Evolutionary conservation across 139 green algal genomes (phyloP).

Genomic region (Coccomyxa sp.): DNA sequence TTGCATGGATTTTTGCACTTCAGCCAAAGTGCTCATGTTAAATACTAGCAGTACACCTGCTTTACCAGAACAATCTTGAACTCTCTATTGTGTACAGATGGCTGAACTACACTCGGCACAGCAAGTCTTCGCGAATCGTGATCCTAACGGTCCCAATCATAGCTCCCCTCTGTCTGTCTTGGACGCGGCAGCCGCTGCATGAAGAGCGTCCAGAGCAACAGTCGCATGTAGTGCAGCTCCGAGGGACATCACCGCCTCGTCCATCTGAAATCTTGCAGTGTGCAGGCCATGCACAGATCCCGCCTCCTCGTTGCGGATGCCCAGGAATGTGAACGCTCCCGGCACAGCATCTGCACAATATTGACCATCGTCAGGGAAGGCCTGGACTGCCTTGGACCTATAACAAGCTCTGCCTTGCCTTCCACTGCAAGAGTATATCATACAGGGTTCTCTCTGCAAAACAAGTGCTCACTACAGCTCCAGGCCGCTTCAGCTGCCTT

Average conservation of each 20-base stretch:
- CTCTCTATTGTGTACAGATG: no score
- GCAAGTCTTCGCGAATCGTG: no score
- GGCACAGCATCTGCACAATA: conserved; percentile 29
- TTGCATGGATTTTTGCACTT: no score
- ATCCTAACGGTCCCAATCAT: no score
- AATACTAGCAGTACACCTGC: no score
- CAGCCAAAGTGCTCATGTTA: no score
- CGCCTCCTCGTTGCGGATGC: conserved; percentile 68
- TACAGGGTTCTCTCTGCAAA: neutral
- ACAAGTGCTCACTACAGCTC: neutral
- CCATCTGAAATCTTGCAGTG: conserved; percentile 68
- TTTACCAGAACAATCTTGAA: no score
- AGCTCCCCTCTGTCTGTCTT: no score
- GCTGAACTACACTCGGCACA: no score
- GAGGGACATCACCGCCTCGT: conserved; percentile 66
- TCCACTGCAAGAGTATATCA: no score
- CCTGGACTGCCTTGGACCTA: neutral
- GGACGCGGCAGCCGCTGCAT: neutral
- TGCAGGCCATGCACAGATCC: conserved; percentile 67
- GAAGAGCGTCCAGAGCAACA: conserved; percentile 53
- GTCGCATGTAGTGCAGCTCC: conserved; percentile 71
- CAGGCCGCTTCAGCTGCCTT: neutral
- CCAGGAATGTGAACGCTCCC: conserved; percentile 73
- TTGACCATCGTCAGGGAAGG: neutral
- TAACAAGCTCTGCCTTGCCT: neutral